Base-by-base conservation (phyloP, 345 rosid genomes). In the Populus alba region DNA sequence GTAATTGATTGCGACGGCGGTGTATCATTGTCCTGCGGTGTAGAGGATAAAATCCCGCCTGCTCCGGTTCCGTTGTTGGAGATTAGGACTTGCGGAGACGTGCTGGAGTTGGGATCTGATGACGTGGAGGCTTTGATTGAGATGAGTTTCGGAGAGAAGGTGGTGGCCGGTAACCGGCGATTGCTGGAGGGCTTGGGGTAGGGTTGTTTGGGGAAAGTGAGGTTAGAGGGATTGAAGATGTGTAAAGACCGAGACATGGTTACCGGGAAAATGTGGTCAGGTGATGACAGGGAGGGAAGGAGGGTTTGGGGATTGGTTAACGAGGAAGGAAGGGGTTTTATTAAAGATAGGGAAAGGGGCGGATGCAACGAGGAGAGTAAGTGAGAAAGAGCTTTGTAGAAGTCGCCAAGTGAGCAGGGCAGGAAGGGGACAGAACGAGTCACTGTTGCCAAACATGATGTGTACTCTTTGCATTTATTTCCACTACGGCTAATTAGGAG, bases 241-340 rank as follows among this genome's bases (percentile, higher is more conserved):
- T 88, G 93, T 80, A 93, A 91, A 8, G 98, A 89, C 61, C 84
- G 94, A 47, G 95, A 81, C 98, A 93, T 93, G 33, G 81, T 72
- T 61, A 41, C 74, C 39, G 76, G 71, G 31, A 23, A 53, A 71
- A 68, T 33, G 78, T 29, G 25, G 51, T n/a, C 57, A 74, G 74
- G 79, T 3, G 73, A 38, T 38, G 38, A 65, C 22, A 62, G 16
- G 25, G 57, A 29, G 71, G 77, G 18, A 38, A 10, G 74, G 66
- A 17, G 73, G 55, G 65, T 23, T n/a, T n/a, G 31, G 38, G 37
- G n/a, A 20, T 37, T 13, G 45, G 29, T 22, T 22, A 25, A 25
- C 12, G 71, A 78, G 49, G 77, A 57, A 47, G 18, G n/a, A 23
- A 11, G 41, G 59, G 68, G 31, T 3, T 59, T 59, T 61, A 23